Evolutionary conservation across 306 rosid genomes (phyloP), one percentile per base, ranked within the genome.

Genomic region (Mimosa bimucronata): DNA sequence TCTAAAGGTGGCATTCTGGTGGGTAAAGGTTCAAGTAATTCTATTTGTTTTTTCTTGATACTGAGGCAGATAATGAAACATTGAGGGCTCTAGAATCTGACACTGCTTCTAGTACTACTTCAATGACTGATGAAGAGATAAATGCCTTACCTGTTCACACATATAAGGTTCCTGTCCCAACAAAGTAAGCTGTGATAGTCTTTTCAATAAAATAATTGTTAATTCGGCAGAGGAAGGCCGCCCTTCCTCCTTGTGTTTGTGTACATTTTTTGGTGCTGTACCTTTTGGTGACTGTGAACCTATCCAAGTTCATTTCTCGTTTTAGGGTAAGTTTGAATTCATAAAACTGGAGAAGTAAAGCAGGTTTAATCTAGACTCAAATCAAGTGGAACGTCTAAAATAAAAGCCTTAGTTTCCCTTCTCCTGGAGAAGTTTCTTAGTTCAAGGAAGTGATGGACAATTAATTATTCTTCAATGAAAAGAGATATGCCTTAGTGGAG

Each of bases 101-200:
- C 57, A 81, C 79, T 83, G 77, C 85, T 55, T 77, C 90, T 69
- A 74, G 72, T 71, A 82, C 83, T 70, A 82, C 55, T 60, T 85
- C 89, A 62, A 86, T 86, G 91, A 80, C 85, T 5, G 92, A 88
- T 73, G 94, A 85, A 82, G 90, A 88, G 81, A 90, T 86, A 83
- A 90, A 85, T 86, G 83, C 86, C 31, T 83, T 88, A 73, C 92
- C 92, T 61, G 80, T 88, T 74, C 94, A 90, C 89, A 81, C 76
- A 58, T 79, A 90, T 58, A 88, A 82, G 66, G 81, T 79, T 75
- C 64, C 81, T 11, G 85, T 74, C 61, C 76, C 79, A 53, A 53
- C 75, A 58, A 88, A 70, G 92, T 90, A 79, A 88, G 90, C 80
- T 82, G 38, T 66, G 64, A 57, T 58, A 16, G 62, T 30, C 48